Conservation (phyloP, 441 rosid genomes). For the Brassica balearica region DNA sequence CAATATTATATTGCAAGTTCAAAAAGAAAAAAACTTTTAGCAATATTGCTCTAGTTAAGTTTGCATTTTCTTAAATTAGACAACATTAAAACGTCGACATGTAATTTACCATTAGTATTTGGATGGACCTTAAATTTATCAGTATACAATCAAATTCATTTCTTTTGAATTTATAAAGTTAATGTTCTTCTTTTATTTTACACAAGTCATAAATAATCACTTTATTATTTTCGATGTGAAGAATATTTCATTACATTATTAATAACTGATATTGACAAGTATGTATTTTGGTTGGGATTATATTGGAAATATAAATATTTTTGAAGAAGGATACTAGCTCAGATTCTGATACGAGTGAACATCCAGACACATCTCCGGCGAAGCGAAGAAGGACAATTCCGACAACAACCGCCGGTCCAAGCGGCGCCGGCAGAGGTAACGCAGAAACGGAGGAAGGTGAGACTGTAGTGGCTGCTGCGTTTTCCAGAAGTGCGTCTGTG, state of each 20-base stretch:
- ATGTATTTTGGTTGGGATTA: constrained; percentile 9
- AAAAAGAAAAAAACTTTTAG: not conserved
- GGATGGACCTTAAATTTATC: not conserved
- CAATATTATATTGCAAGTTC: not conserved
- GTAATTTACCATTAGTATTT: not conserved
- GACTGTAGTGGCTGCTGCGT: constrained; percentile 60
- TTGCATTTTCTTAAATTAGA: constrained; percentile 27
- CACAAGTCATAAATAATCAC: not conserved
- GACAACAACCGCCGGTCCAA: constrained; percentile 44
- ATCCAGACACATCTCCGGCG: constrained; percentile 77
- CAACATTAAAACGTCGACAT: not conserved
- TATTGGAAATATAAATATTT: constrained; percentile 24
- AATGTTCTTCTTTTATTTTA: constrained; percentile 11
- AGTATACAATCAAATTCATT: not conserved
- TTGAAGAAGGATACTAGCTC: constrained; percentile 62
- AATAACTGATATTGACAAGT: constrained; percentile 21
- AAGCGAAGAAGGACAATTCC: constrained; percentile 52
- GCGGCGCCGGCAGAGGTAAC: constrained; percentile 12
- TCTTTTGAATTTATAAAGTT: not conserved
- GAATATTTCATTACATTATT: constrained; percentile 1
- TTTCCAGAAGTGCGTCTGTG: constrained; percentile 73
- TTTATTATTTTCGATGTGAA: not conserved
- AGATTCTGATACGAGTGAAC: constrained; percentile 80
- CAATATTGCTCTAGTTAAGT: not conserved
- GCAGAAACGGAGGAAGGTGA: constrained; percentile 46